A percentile compares a stretch with the other conserved stretches of the same genome.
These are phyloP conservation scores for Pistacia integerrima DNA, from an alignment of 345 rosid genomes.

Conservation along the genomic window DNA sequence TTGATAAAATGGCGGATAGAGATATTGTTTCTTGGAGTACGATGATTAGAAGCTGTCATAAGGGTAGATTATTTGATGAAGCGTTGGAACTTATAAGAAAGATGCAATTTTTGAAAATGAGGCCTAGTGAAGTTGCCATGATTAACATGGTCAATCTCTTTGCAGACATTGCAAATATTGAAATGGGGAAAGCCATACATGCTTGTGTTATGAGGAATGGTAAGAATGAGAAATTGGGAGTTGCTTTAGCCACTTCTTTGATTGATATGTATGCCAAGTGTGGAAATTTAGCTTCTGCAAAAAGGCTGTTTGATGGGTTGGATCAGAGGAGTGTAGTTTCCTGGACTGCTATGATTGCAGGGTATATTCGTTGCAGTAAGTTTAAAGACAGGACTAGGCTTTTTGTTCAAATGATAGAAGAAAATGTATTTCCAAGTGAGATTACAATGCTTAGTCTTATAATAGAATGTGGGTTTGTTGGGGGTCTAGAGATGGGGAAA, in stretches of 20 bases:
- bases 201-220: conserved; percentile 44
- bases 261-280: conserved; percentile 54
- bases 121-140: conserved; percentile 44
- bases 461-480: conserved; percentile 38
- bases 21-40: conserved; percentile 63
- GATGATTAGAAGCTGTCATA: conserved; percentile 41
- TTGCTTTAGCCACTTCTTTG: conserved; percentile 39
- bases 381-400: conserved; percentile 33
- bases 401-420: conserved; percentile 39
- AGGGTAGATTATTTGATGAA: conserved; percentile 26
- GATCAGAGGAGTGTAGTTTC: conserved; percentile 38
- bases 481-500: conserved; percentile 39
- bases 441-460: conserved; percentile 43
- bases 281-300: conserved; percentile 37
- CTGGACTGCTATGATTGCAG: conserved; percentile 54
- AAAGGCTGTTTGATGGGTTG: conserved; percentile 36
- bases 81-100: conserved; percentile 36
- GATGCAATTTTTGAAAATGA: conserved; percentile 29
- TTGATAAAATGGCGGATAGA: conserved; percentile 44
- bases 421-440: conserved; percentile 40
- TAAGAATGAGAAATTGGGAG: conserved; percentile 28
- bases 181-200: conserved; percentile 41
- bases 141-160: conserved; percentile 37
- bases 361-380: conserved; percentile 35
- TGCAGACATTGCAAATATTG: conserved; percentile 23